phyloP scores from a whole-genome alignment of 441 rosid genomes.

The Aleurites moluccanus region DNA sequence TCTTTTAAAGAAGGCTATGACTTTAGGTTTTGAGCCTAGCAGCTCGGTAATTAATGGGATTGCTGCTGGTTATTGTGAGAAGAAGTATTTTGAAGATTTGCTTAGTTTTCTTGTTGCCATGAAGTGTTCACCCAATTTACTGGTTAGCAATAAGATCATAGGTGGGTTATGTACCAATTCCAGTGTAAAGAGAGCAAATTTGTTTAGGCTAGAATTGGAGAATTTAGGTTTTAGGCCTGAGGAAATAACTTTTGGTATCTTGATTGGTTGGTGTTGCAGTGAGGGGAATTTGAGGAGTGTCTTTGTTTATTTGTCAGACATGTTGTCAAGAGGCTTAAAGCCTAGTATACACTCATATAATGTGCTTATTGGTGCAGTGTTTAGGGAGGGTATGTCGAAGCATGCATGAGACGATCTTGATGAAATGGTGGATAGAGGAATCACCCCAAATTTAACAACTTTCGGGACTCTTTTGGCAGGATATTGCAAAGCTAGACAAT shows the following conservation, averaged over 20 bases:
- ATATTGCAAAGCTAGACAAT: slow-evolving; percentile 68
- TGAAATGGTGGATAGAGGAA: slow-evolving; percentile 58
- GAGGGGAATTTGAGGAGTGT: slow-evolving; percentile 57
- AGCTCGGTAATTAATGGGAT: slow-evolving; percentile 45
- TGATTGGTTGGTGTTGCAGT: slow-evolving; percentile 66
- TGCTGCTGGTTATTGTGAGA: slow-evolving; percentile 59
- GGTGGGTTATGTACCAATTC: slow-evolving; percentile 46
- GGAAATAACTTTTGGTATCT: slow-evolving; percentile 62
- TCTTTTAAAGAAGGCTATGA: slow-evolving; percentile 51
- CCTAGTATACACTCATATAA: slow-evolving; percentile 50
- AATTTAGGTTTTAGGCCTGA: slow-evolving; percentile 57
- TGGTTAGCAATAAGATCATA: slow-evolving; percentile 60
- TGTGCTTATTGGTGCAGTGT: slow-evolving; percentile 57
- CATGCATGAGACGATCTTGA: slow-evolving; percentile 46
- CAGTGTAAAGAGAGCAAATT: slow-evolving; percentile 56
- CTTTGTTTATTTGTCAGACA: slow-evolving; percentile 52
- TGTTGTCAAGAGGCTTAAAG: slow-evolving; percentile 52
- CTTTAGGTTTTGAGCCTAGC: slow-evolving; percentile 49
- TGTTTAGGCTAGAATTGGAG: slow-evolving; percentile 57
- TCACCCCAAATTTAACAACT: slow-evolving; percentile 43
- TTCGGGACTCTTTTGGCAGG: slow-evolving; percentile 64
- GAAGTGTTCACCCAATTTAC: slow-evolving; percentile 44
- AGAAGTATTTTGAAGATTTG: slow-evolving; percentile 74
- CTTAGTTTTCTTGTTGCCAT: slow-evolving; percentile 49
- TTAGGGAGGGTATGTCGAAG: slow-evolving; percentile 55